Evolutionary conservation across 768 basidiomycete genomes (phyloP).

Genomic region (Tephrocybe sp.): DNA sequence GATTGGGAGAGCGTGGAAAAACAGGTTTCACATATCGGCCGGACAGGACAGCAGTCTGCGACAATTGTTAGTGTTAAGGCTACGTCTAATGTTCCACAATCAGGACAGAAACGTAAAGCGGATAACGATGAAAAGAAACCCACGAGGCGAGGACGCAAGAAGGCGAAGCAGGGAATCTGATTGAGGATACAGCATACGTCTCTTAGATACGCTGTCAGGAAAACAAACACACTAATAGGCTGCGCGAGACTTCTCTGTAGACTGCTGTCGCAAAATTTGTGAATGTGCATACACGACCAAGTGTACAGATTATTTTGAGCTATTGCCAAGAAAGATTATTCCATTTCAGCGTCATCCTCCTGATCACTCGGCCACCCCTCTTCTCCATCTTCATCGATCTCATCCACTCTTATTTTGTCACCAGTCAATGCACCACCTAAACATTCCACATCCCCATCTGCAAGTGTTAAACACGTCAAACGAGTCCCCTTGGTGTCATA

Average conservation of each 20-base stretch:
- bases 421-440: slow-evolving; percentile 16
- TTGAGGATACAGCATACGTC: too few relatives aligned
- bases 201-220: too few relatives aligned
- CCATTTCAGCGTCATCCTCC: too few relatives aligned
- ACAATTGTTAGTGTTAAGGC: slow-evolving; percentile 79
- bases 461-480: slow-evolving; percentile 28
- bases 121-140: slow-evolving; percentile 44
- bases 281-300: too few relatives aligned
- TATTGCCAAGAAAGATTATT: too few relatives aligned
- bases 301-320: too few relatives aligned
- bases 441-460: slow-evolving; percentile 27
- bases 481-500: slow-evolving; percentile 24
- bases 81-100: slow-evolving; percentile 17
- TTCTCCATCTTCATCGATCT: slow-evolving; percentile 26
- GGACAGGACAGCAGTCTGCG: slow-evolving; percentile 39
- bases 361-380: slow-evolving; percentile 12
- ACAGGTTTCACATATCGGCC: slow-evolving; percentile 54
- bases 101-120: slow-evolving; percentile 60
- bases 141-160: slow-evolving; percentile 45
- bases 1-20: slow-evolving; percentile 79
- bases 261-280: too few relatives aligned
- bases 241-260: too few relatives aligned
- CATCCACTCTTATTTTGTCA: slow-evolving; percentile 26
- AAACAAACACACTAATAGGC: too few relatives aligned
- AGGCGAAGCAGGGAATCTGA: slow-evolving; percentile 42